These are phyloP conservation scores for Phytophthora quininea DNA, from an alignment of 352 stramenopile genomes.

Conservation along the genomic window DNA sequence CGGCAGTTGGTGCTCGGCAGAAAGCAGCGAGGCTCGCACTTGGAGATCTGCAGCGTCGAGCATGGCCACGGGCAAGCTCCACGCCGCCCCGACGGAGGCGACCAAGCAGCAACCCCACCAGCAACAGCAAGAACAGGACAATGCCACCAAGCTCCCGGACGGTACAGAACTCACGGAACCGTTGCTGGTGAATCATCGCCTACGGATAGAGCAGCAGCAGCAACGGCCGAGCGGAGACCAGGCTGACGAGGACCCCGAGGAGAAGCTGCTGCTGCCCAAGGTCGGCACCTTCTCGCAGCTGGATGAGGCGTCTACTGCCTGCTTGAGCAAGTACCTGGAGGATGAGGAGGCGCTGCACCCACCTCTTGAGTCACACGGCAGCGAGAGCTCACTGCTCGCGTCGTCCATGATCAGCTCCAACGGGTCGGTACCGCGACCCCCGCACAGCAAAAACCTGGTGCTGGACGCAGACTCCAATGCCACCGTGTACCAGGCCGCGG, in stretches of 20 bases:
- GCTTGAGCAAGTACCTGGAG: slow-evolving; percentile 41
- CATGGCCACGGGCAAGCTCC: slow-evolving; percentile 28
- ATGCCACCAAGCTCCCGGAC: slow-evolving; percentile 6
- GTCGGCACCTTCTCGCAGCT: slow-evolving; percentile 48
- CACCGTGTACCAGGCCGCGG: slow-evolving; percentile 53
- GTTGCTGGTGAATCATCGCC: slow-evolving; percentile 1
- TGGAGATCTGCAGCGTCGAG: slow-evolving; percentile 1
- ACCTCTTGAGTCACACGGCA: slow-evolving; percentile 19
- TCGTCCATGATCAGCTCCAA: slow-evolving; percentile 28
- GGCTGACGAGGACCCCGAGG: slow-evolving; percentile 20
- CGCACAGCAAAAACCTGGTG: slow-evolving; percentile 57
- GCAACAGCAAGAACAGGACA: slow-evolving; percentile 13
- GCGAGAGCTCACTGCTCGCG: slow-evolving; percentile 21
- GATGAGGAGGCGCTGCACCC: slow-evolving; percentile 39
- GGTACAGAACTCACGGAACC: slow-evolving; percentile 12
- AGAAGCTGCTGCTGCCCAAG: slow-evolving; percentile 40
- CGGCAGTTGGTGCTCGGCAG: background rate
- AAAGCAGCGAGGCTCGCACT: too few relatives aligned
- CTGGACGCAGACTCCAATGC: slow-evolving; percentile 48
- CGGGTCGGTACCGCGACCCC: slow-evolving; percentile 23
- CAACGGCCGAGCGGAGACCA: slow-evolving; percentile 23
- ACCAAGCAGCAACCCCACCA: slow-evolving; percentile 6
- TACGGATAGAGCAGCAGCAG: background rate
- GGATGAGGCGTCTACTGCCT: slow-evolving; percentile 33
- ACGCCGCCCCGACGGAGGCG: slow-evolving; percentile 14